Evolutionary conservation across 2,329 filamentous ascomycete species (phyloP).

Genomic region (Pseudocercospora cruenta): DNA sequence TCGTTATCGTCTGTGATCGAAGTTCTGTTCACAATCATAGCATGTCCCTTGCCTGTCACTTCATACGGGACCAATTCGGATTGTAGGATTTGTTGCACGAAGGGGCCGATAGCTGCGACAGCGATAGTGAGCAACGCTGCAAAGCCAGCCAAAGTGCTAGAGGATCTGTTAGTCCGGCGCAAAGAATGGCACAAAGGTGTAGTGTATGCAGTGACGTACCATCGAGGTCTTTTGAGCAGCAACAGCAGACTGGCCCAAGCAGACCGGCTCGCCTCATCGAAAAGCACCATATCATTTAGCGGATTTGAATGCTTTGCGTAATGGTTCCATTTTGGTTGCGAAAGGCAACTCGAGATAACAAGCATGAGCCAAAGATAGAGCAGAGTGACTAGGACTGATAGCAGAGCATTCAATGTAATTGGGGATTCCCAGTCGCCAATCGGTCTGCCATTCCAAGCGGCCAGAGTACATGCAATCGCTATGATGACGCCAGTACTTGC

Average conservation of each 20-base stretch:
- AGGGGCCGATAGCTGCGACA: neutral
- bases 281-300: neutral
- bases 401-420: neutral
- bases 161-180: neutral
- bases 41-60: no score
- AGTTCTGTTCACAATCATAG: no score
- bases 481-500: no score
- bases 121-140: neutral
- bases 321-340: constrained; percentile 9
- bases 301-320: neutral
- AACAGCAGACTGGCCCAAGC: neutral
- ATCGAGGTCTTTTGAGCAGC: neutral
- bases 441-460: neutral
- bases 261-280: neutral
- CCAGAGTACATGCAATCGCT: no score
- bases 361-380: neutral
- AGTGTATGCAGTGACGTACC: neutral
- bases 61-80: no score
- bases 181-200: neutral
- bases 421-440: neutral
- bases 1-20: no score
- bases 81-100: neutral
- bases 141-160: neutral
- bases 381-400: neutral
- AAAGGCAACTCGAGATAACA: neutral